These are phyloP conservation scores for Vigna angularis DNA, from an alignment of 306 rosid species.

Conservation along the genomic window DNA sequence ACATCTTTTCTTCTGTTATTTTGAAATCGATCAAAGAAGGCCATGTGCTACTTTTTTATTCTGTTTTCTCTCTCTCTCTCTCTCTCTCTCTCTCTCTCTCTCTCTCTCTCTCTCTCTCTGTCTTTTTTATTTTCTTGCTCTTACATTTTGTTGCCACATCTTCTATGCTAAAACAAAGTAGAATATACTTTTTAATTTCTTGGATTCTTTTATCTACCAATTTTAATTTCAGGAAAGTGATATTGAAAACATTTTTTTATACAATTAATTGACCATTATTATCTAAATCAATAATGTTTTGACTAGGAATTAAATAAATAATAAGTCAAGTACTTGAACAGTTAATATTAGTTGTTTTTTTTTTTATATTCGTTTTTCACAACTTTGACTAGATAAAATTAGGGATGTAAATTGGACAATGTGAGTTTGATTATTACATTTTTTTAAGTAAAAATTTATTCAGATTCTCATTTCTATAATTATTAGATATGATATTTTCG, in stretches of 20 bases:
- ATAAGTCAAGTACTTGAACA: too few species aligned
- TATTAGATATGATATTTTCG: too few species aligned
- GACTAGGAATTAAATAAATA: too few species aligned
- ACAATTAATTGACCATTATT: too few species aligned
- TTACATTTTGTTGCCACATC: neutral
- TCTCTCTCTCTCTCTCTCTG: neutral
- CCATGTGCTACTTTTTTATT: constrained; percentile 39
- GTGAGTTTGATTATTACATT: too few species aligned
- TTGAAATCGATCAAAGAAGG: constrained; percentile 12
- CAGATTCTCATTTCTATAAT: too few species aligned
- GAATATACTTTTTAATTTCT: neutral
- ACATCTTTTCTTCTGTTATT: constrained; percentile 16
- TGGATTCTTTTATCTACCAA: neutral
- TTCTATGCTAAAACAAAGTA: neutral
- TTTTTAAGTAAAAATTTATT: too few species aligned
- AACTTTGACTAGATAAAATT: neutral
- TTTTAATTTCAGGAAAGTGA: neutral
- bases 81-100: too few species aligned
- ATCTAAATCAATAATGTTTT: too few species aligned
- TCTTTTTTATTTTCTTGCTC: neutral
- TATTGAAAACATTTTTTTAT: too few species aligned
- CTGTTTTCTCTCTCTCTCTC: neutral
- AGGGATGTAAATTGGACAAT: too few species aligned
- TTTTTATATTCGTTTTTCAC: neutral
- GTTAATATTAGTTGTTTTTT: too few species aligned